These are phyloP conservation scores for Lepiota venenata DNA, from an alignment of 768 basidiomycete genomes.

Conservation along the genomic window DNA sequence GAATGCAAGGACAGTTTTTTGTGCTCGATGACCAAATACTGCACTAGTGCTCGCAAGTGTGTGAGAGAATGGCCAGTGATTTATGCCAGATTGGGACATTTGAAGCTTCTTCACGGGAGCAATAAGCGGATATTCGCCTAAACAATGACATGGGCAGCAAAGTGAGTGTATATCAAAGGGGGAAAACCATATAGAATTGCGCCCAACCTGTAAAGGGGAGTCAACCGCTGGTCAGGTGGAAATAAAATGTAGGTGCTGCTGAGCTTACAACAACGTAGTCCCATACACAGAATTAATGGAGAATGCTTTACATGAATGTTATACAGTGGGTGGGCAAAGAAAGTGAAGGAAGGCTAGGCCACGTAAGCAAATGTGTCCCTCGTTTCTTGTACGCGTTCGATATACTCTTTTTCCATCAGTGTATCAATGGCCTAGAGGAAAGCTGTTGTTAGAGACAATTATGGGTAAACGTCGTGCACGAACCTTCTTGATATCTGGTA, in stretches of 20 bases:
- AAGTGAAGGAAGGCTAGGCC: conserved; percentile 39
- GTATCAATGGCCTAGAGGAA: conserved; percentile 79
- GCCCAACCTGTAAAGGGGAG: not conserved
- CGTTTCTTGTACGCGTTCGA: conserved; percentile 88
- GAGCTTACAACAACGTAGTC: not conserved
- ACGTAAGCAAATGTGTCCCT: conserved; percentile 87
- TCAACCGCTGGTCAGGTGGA: not conserved
- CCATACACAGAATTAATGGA: not conserved
- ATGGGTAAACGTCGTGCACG: conserved; percentile 9
- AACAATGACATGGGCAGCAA: too few species aligned
- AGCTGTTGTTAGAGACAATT: not conserved
- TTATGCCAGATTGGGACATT: not conserved
- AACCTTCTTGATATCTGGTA: conserved; percentile 96
- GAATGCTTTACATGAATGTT: conserved; percentile 6
- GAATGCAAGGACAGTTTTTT: not conserved
- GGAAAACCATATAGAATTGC: not conserved
- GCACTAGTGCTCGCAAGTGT: conserved; percentile 5
- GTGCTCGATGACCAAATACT: conserved; percentile 1
- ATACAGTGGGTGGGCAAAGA: conserved; percentile 10
- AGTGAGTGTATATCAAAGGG: not conserved
- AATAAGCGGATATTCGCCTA: not conserved
- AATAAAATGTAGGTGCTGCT: not conserved
- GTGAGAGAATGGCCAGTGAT: not conserved
- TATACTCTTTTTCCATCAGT: conserved; percentile 95
- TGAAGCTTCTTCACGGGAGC: not conserved